Base-by-base conservation (phyloP, 2,329 filamentous ascomycete species). In the Aspergillus brunneoviolaceus region DNA sequence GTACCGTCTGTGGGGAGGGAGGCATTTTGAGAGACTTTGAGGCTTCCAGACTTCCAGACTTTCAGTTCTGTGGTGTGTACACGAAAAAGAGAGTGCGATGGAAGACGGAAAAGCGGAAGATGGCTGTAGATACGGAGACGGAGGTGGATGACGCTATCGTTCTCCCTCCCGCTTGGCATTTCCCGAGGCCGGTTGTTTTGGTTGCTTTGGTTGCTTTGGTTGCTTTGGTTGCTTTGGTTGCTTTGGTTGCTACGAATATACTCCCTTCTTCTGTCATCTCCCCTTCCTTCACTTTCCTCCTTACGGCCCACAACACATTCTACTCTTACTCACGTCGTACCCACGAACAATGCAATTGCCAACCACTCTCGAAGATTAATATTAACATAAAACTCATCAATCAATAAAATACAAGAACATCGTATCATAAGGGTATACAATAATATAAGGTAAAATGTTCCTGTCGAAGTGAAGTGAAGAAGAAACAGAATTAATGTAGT, bases 1-100 rank as follows among this genome's bases (percentile, higher is more conserved):
- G 65, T 67, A 74, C 72, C 19, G 73, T 76, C 61, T 76, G 73
- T 33, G 67, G 67, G 52, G 72, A 69, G 21, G 72, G 70, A 55
- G 73, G 73, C 73, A 76, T 74, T 47, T 66, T 72, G 65, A 27
- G 27, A 55, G 53, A 60, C 54, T 55, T 55, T 4, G 3, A 23
- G 23, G 4, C 23, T 23, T 23, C 23, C 23, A 23, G 23, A 21
- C 21, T 21, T 21, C 21, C 21, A 21, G 21, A 21, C 21, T 23
- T 23, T 2, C 3, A 23, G 23, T 23, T 23, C 23, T 63, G 60
- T 10, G 25, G 16, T 29, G 27, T 9, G 9, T 9, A 9, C 7
- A 29, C 27, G 27, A 29, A 9, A 58, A 51, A 48, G 31, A 54
- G 57, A 49, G 19, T 29, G 39, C n/a, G 45, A 33, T 49, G 25